phyloP scores from a whole-genome alignment of 2,329 filamentous ascomycete genomes.

The Aspergillus candidus region DNA sequence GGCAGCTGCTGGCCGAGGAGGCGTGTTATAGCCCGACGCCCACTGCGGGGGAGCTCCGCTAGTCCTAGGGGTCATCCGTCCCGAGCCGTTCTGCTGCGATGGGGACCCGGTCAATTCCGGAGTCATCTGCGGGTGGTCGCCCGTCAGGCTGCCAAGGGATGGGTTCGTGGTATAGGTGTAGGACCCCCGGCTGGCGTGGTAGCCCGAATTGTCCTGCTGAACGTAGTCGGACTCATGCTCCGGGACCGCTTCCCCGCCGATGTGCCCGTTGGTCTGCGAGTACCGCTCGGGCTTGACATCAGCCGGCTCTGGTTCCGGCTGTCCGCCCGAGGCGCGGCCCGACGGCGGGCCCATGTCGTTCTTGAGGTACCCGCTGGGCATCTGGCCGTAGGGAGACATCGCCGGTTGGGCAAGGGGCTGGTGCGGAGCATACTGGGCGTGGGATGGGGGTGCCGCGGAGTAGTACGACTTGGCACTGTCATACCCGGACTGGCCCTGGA shows the following conservation, averaged over 20 bases:
- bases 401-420: slow-evolving; percentile 56
- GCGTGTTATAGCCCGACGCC: slow-evolving; percentile 67
- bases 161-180: slow-evolving; percentile 71
- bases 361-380: slow-evolving; percentile 64
- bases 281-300: slow-evolving; percentile 66
- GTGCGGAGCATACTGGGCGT: slow-evolving; percentile 63
- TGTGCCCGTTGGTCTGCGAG: slow-evolving; percentile 52
- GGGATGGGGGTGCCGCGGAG: slow-evolving; percentile 59
- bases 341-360: slow-evolving; percentile 83
- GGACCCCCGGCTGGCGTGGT: slow-evolving; percentile 64
- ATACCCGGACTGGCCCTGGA: slow-evolving; percentile 66
- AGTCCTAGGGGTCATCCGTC: slow-evolving; percentile 78
- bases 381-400: slow-evolving; percentile 60
- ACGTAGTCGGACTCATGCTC: slow-evolving; percentile 75
- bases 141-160: slow-evolving; percentile 59
- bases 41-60: slow-evolving; percentile 70
- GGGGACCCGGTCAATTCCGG: slow-evolving; percentile 80
- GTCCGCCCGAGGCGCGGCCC: slow-evolving; percentile 51
- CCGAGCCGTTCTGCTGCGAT: slow-evolving; percentile 70
- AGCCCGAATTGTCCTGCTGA: slow-evolving; percentile 66
- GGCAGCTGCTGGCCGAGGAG: slow-evolving; percentile 63
- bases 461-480: slow-evolving; percentile 75
- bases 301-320: slow-evolving; percentile 55
- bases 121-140: slow-evolving; percentile 69
- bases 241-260: slow-evolving; percentile 57